Evolutionary conservation across 495 filamentous ascomycete genomes (phyloP).

Genomic region (Penicilliopsis zonata): DNA sequence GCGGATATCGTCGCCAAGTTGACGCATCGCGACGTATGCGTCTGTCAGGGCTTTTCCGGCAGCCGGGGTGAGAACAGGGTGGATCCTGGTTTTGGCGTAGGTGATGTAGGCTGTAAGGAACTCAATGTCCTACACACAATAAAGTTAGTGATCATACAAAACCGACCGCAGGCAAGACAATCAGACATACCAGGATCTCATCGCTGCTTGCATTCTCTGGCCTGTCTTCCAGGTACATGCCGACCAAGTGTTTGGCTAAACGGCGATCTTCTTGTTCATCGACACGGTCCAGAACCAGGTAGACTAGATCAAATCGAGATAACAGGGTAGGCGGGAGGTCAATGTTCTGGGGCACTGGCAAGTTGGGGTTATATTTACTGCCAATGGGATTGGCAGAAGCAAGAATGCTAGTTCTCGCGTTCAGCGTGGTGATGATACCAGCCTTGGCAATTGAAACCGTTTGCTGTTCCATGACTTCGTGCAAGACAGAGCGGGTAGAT

Average conservation of each 20-base stretch:
- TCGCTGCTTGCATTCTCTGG: slow-evolving; percentile 68
- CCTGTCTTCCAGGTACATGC: slow-evolving; percentile 93
- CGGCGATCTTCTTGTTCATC: slow-evolving; percentile 82
- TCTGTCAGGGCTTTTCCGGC: slow-evolving; percentile 72
- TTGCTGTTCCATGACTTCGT: slow-evolving; percentile 99
- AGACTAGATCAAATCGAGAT: slow-evolving; percentile 92
- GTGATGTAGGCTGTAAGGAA: slow-evolving; percentile 96
- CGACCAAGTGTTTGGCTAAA: slow-evolving; percentile 81
- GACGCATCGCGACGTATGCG: slow-evolving; percentile 91
- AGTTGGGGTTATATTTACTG: slow-evolving; percentile 88
- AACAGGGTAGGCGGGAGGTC: slow-evolving; percentile 91
- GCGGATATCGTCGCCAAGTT: slow-evolving; percentile 88
- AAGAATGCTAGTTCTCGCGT: slow-evolving; percentile 86
- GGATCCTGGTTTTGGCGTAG: slow-evolving; percentile 79
- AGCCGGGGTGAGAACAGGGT: slow-evolving; percentile 64
- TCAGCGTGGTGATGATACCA: slow-evolving; percentile 96
- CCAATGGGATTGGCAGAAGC: slow-evolving; percentile 97
- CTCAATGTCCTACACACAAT: slow-evolving; percentile 59
- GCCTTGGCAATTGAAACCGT: slow-evolving; percentile 98
- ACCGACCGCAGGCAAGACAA: background rate
- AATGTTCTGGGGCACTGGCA: slow-evolving; percentile 95
- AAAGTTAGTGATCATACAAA: slow-evolving; percentile 4
- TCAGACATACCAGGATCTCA: slow-evolving; percentile 65
- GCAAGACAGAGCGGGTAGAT: slow-evolving; percentile 84
- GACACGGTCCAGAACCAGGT: slow-evolving; percentile 85